Evolutionary conservation across 2,329 filamentous ascomycete genomes (phyloP).

Genomic region (Aureobasidium sp.): DNA sequence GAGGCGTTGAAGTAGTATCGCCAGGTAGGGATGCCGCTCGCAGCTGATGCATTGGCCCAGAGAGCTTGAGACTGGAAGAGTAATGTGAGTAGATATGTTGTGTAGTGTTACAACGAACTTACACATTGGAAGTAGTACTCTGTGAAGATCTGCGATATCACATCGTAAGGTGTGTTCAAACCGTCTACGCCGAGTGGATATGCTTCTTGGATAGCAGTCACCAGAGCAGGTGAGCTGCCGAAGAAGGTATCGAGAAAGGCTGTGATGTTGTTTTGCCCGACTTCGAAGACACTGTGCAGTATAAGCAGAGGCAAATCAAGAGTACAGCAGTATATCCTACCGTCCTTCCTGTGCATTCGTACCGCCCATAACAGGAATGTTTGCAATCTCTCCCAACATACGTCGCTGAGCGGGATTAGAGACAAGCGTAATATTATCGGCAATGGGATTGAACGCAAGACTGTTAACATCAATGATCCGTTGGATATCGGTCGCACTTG

Average conservation of each 20-base stretch:
- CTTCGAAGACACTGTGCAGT: conserved; percentile 24
- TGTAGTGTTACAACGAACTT: background rate
- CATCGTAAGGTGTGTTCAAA: conserved; percentile 23
- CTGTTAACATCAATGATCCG: conserved; percentile 25
- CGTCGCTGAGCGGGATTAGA: conserved; percentile 23
- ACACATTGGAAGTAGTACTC: conserved; percentile 26
- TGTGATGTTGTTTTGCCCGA: conserved; percentile 24
- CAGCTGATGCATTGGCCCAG: conserved; percentile 25
- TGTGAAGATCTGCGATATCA: conserved; percentile 24
- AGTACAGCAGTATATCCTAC: conserved; percentile 10
- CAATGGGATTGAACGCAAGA: conserved; percentile 26
- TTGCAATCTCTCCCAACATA: conserved; percentile 26
- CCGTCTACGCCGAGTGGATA: conserved; percentile 23
- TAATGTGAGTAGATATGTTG: background rate
- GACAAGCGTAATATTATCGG: conserved; percentile 30
- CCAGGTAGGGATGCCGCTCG: conserved; percentile 28
- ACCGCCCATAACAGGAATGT: conserved; percentile 30
- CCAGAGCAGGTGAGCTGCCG: conserved; percentile 20
- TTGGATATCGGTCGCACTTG: conserved; percentile 27
- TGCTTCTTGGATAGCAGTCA: conserved; percentile 22
- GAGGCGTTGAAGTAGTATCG: conserved; percentile 33
- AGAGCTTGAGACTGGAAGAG: conserved; percentile 17
- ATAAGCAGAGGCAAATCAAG: background rate
- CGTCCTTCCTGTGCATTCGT: conserved; percentile 31
- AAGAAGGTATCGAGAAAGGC: conserved; percentile 19